phyloP scores from a whole-genome alignment of 2,329 filamentous ascomycete species.

The Pseudocercospora crystallina region DNA sequence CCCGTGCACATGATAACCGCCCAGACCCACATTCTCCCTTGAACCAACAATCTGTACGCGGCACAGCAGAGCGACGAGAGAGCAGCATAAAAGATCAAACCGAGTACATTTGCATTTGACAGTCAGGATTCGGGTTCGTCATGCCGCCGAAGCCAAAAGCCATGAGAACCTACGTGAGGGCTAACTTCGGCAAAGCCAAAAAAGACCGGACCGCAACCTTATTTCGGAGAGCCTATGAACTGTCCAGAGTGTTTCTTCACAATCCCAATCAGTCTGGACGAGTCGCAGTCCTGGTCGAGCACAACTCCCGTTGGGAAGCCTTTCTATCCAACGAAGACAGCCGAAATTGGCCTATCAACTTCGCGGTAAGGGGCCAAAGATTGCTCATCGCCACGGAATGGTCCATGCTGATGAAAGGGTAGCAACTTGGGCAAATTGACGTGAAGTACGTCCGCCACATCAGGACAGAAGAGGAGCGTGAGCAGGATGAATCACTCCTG shows the following conservation, averaged over 20 bases:
- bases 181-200: conserved; percentile 2
- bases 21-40: no score
- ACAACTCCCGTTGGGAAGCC: background rate
- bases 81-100: no score
- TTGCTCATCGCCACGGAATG: no score
- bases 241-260: background rate
- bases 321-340: conserved; percentile 1
- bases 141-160: no score
- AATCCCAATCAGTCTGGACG: background rate
- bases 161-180: no score
- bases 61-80: no score
- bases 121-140: no score
- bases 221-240: background rate
- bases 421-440: background rate
- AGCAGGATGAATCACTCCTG: background rate
- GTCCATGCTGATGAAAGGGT: background rate
- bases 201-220: background rate
- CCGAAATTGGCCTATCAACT: conserved; percentile 1
- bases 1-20: no score
- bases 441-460: background rate
- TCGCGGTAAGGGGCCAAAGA: background rate
- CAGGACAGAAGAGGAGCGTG: background rate
- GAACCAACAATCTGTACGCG: no score
- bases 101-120: no score
- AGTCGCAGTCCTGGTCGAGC: conserved; percentile 2